phyloP scores from a whole-genome alignment of 257 asterid species.

The Echites panduratus region DNA sequence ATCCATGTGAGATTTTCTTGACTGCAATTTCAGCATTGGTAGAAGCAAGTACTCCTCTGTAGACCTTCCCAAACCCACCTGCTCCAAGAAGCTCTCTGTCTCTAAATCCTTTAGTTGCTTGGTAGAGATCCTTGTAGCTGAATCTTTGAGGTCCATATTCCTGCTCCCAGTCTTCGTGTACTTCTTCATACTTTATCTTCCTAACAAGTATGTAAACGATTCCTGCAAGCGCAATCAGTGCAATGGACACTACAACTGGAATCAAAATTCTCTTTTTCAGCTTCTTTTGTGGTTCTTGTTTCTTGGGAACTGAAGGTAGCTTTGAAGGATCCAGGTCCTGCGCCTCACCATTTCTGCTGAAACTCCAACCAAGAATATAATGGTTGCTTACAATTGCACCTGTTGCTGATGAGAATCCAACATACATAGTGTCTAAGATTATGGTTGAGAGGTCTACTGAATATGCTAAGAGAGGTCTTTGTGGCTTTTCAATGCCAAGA shows the following conservation, averaged over 20 bases:
- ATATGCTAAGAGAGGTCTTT: slow-evolving; percentile 36
- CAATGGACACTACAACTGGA: slow-evolving; percentile 16
- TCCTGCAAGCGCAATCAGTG: slow-evolving; percentile 9
- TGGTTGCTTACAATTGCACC: slow-evolving; percentile 63
- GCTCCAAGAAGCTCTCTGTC: slow-evolving; percentile 56
- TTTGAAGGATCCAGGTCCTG: slow-evolving; percentile 26
- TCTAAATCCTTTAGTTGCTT: slow-evolving; percentile 56
- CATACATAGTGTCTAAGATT: slow-evolving; percentile 41
- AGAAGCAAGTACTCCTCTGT: slow-evolving; percentile 39
- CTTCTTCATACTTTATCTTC: slow-evolving; percentile 45
- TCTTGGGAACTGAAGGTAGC: slow-evolving; percentile 35
- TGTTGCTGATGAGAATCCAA: slow-evolving; percentile 74
- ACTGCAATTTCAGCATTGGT: slow-evolving; percentile 49
- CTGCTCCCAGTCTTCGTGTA: slow-evolving; percentile 66
- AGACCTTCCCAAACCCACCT: slow-evolving; percentile 75
- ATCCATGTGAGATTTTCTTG: slow-evolving; percentile 58
- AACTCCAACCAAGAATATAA: slow-evolving; percentile 80
- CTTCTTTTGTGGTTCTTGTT: slow-evolving; percentile 18
- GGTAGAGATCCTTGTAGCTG: slow-evolving; percentile 45
- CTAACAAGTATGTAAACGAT: slow-evolving; percentile 9
- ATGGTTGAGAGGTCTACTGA: slow-evolving; percentile 43
- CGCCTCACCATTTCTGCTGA: slow-evolving; percentile 44
- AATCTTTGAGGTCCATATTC: slow-evolving; percentile 72
- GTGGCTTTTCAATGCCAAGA: slow-evolving; percentile 29
- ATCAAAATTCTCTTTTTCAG: slow-evolving; percentile 23